phyloP scores from a whole-genome alignment of 1,284 basidiomycete genomes.

The Mrakiaceae sp. region DNA sequence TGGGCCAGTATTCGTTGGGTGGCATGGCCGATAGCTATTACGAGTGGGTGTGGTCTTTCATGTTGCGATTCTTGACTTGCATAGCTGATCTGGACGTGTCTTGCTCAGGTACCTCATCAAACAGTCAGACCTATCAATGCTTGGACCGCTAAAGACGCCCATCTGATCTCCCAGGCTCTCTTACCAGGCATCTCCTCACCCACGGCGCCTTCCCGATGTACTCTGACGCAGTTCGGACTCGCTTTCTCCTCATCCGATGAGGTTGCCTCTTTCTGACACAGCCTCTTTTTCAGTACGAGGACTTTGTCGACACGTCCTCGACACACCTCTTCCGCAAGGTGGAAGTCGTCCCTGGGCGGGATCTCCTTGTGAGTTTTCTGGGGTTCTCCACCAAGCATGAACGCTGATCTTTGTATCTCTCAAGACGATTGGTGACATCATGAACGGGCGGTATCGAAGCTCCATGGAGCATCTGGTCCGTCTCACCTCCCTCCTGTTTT shows the following conservation, averaged over 20 bases:
- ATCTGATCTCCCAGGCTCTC: not conserved
- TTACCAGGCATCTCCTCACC: not conserved
- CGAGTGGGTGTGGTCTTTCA: not conserved
- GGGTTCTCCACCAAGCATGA: not conserved
- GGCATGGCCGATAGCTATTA: conserved; percentile 32
- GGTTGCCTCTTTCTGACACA: too few relatives aligned
- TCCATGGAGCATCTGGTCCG: conserved; percentile 25
- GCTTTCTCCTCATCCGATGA: not conserved
- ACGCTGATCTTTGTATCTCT: not conserved
- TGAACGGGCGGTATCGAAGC: conserved; percentile 17
- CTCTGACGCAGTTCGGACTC: not conserved
- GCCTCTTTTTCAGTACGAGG: conserved; percentile 28
- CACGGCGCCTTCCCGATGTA: not conserved
- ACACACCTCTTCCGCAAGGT: conserved; percentile 35
- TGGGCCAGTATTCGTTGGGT: conserved; percentile 36
- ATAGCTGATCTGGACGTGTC: too few relatives aligned
- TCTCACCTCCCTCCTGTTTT: not conserved
- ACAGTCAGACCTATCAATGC: conserved; percentile 30
- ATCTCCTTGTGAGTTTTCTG: conserved; percentile 27
- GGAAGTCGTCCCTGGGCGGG: conserved; percentile 33
- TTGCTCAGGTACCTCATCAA: conserved; percentile 39
- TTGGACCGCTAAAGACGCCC: not conserved
- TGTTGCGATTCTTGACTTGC: not conserved
- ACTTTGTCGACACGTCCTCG: conserved; percentile 37
- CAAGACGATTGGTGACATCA: conserved; percentile 29